Percentiles rank a stretch among this genome's conserved stretches.
phyloP scores from a whole-genome alignment of 2,329 filamentous ascomycete genomes.

The Aureobasidium vineae region DNA sequence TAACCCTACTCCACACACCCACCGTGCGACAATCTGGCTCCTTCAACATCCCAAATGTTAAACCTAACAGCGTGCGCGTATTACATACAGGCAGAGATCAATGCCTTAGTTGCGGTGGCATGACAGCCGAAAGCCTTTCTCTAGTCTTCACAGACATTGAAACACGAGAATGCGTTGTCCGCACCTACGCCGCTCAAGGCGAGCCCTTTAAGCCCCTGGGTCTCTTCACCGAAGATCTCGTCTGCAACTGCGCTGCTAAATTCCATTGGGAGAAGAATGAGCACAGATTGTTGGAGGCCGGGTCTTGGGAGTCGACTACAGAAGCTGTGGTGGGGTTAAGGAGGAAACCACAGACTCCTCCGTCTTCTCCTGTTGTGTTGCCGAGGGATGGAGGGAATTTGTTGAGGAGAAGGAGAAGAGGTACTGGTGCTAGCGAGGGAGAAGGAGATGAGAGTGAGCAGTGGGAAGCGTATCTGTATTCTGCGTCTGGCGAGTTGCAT shows the following conservation, averaged over 20 bases:
- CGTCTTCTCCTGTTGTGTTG: slow-evolving; percentile 26
- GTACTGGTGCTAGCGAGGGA: neutral
- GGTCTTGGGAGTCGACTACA: slow-evolving; percentile 61
- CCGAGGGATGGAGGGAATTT: slow-evolving; percentile 26
- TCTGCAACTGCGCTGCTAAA: slow-evolving; percentile 39
- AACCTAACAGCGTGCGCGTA: slow-evolving; percentile 56
- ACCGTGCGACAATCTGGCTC: slow-evolving; percentile 31
- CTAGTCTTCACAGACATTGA: slow-evolving; percentile 62
- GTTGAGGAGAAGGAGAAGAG: slow-evolving; percentile 24
- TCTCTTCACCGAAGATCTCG: slow-evolving; percentile 48
- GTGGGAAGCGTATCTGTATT: slow-evolving; percentile 55
- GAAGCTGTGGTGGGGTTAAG: slow-evolving; percentile 65
- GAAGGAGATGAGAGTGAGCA: slow-evolving; percentile 34
- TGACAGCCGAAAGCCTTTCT: slow-evolving; percentile 57
- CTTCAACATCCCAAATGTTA: slow-evolving; percentile 59
- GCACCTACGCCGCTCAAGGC: slow-evolving; percentile 58
- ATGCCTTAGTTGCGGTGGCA: slow-evolving; percentile 16
- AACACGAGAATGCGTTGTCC: slow-evolving; percentile 62
- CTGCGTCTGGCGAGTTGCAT: slow-evolving; percentile 23
- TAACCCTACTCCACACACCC: slow-evolving; percentile 13
- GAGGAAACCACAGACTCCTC: slow-evolving; percentile 31
- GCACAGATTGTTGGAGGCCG: slow-evolving; percentile 60
- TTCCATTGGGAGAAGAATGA: slow-evolving; percentile 50
- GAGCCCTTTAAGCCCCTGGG: slow-evolving; percentile 54
- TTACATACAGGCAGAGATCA: slow-evolving; percentile 51